Evolutionary conservation across 2,329 filamentous ascomycete species (phyloP).

Genomic region (Phaeosphaeria sp.): DNA sequence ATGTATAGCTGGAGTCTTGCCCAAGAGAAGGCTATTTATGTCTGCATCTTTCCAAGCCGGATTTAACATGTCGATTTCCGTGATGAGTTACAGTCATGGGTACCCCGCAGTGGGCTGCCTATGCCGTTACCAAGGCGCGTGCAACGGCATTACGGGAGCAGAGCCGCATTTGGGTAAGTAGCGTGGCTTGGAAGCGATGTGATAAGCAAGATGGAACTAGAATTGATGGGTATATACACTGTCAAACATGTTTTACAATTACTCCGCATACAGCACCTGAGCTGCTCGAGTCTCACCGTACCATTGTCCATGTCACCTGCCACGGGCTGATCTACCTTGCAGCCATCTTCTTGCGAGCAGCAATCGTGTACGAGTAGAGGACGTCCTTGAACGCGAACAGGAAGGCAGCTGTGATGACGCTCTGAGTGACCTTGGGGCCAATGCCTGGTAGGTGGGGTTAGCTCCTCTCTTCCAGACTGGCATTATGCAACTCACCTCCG

Average conservation of each 20-base stretch:
- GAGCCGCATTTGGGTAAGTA: slow-evolving; percentile 1
- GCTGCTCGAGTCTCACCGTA: not conserved
- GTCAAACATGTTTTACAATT: slow-evolving; percentile 42
- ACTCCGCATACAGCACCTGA: not conserved
- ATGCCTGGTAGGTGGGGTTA: slow-evolving; percentile 68
- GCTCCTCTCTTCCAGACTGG: not conserved
- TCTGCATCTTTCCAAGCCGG: not conserved
- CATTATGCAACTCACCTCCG: slow-evolving; percentile 69
- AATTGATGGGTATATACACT: slow-evolving; percentile 59
- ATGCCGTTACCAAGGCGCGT: not conserved
- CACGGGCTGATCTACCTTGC: slow-evolving; percentile 45
- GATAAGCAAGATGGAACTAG: not conserved
- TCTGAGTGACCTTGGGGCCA: slow-evolving; percentile 94
- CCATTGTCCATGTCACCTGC: not conserved
- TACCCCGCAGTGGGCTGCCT: slow-evolving; percentile 3
- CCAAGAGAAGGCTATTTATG: not conserved
- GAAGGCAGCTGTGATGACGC: slow-evolving; percentile 93
- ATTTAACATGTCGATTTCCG: not conserved
- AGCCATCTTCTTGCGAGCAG: slow-evolving; percentile 60
- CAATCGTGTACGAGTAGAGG: slow-evolving; percentile 82
- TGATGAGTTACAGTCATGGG: not conserved
- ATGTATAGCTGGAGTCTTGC: not conserved
- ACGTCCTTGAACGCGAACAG: slow-evolving; percentile 98
- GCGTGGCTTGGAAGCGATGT: not conserved
- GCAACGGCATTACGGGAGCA: slow-evolving; percentile 14